Evolutionary conservation across 176 grass and related monocot species (phyloP).

Genomic region (Aegilops sharonensis): DNA sequence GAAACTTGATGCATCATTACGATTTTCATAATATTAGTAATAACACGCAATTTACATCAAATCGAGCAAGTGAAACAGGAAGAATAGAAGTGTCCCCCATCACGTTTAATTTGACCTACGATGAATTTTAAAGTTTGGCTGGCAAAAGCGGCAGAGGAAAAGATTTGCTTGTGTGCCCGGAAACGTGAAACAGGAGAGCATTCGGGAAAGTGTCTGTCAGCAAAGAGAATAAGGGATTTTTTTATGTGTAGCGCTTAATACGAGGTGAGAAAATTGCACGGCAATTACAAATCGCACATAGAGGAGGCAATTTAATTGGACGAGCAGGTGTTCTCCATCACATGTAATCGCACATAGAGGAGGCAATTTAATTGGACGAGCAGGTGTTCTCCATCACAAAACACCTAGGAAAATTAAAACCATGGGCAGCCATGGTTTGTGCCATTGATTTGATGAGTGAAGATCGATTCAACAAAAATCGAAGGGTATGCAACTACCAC

Average conservation of each 20-base stretch:
- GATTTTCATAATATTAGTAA: background rate
- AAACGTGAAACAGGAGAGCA: too few species aligned
- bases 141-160: background rate
- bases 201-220: background rate
- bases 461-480: too few species aligned
- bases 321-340: too few species aligned
- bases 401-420: too few species aligned
- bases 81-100: background rate
- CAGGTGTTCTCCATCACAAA: too few species aligned
- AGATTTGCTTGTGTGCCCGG: background rate
- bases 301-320: too few species aligned
- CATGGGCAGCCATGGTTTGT: too few species aligned
- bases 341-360: too few species aligned
- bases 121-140: background rate
- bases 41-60: background rate
- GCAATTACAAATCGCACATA: background rate
- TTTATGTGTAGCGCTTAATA: background rate
- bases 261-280: background rate
- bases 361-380: too few species aligned
- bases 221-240: background rate
- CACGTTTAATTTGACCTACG: background rate
- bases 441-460: too few species aligned
- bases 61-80: background rate
- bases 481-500: too few species aligned
- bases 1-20: background rate